Evolutionary conservation across 495 filamentous ascomycete species (phyloP).

Genomic region (Aspergillus steynii): DNA sequence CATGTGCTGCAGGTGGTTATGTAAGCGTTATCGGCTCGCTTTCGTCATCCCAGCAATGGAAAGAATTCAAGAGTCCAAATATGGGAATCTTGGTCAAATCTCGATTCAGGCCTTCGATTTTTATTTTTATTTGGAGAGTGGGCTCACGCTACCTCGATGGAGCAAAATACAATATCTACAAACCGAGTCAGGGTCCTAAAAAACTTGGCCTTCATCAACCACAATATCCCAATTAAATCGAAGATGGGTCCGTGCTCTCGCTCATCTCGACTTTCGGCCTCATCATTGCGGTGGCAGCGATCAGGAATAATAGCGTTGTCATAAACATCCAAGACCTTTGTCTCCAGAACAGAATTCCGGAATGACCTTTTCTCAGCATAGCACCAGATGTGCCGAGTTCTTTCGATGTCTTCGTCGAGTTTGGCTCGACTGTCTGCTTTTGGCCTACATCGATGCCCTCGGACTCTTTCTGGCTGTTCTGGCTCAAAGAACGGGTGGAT

Average conservation of each 20-base stretch:
- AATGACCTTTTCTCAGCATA: neutral
- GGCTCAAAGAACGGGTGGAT: too few relatives aligned
- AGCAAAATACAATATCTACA: too few relatives aligned
- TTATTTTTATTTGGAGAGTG: too few relatives aligned
- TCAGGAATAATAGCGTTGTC: neutral
- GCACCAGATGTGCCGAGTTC: neutral
- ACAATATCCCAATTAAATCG: neutral
- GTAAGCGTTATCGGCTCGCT: constrained; percentile 4
- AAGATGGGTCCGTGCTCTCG: too few relatives aligned
- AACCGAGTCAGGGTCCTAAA: too few relatives aligned
- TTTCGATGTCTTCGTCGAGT: neutral
- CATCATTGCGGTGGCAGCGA: neutral
- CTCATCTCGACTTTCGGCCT: neutral
- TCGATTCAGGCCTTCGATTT: too few relatives aligned
- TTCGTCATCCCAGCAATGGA: neutral
- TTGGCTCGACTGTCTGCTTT: neutral
- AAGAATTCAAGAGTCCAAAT: too few relatives aligned
- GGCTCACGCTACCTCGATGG: too few relatives aligned
- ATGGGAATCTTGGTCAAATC: too few relatives aligned
- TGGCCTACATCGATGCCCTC: too few relatives aligned
- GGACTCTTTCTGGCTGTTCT: too few relatives aligned
- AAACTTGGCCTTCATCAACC: too few relatives aligned
- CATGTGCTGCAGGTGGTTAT: constrained; percentile 18
- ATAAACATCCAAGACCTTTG: neutral
- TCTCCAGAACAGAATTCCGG: neutral